A percentile compares a stretch with the other conserved stretches of the same genome.
These are phyloP conservation scores for Helminthosporium solani DNA, from an alignment of 2,329 filamentous ascomycete genomes.

Conservation along the genomic window DNA sequence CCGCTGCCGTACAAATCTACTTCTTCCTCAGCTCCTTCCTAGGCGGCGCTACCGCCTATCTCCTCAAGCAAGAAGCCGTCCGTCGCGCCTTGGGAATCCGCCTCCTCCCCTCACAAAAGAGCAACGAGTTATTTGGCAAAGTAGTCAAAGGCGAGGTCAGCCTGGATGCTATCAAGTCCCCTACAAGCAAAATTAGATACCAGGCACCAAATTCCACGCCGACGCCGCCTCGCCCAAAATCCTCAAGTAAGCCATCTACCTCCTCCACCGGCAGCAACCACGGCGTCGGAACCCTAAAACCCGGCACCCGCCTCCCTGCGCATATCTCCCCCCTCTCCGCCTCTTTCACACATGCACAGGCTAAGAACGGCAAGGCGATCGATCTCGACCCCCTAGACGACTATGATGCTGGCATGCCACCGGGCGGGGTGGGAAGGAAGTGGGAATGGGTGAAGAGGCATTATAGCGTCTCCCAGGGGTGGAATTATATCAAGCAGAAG, in stretches of 20 bases:
- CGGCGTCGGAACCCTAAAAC: constrained; percentile 26
- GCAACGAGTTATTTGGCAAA: constrained; percentile 28
- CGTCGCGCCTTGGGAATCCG: constrained; percentile 42
- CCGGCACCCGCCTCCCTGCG: constrained; percentile 22
- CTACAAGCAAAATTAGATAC: constrained; percentile 31
- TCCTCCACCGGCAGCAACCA: constrained; percentile 13
- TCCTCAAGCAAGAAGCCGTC: constrained; percentile 42
- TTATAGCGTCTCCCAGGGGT: constrained; percentile 23
- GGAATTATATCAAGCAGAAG: constrained; percentile 15
- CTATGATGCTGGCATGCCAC: constrained; percentile 3
- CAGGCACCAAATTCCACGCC: constrained; percentile 28
- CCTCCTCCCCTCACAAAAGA: constrained; percentile 22
- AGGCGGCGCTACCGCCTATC: constrained; percentile 42
- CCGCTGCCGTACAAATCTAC: constrained; percentile 62
- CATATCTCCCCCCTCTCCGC: constrained; percentile 22
- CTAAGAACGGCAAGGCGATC: background rate
- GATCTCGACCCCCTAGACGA: constrained; percentile 1
- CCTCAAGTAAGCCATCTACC: background rate
- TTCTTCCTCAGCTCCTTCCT: constrained; percentile 53
- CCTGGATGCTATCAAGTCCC: constrained; percentile 21
- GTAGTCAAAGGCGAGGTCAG: constrained; percentile 29
- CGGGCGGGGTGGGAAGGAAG: constrained; percentile 13
- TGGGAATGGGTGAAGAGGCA: constrained; percentile 30
- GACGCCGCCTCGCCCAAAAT: too few species aligned
- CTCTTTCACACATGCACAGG: constrained; percentile 12